phyloP scores from a whole-genome alignment of 2,329 filamentous ascomycete genomes.

The Triangularia verruculosa region DNA sequence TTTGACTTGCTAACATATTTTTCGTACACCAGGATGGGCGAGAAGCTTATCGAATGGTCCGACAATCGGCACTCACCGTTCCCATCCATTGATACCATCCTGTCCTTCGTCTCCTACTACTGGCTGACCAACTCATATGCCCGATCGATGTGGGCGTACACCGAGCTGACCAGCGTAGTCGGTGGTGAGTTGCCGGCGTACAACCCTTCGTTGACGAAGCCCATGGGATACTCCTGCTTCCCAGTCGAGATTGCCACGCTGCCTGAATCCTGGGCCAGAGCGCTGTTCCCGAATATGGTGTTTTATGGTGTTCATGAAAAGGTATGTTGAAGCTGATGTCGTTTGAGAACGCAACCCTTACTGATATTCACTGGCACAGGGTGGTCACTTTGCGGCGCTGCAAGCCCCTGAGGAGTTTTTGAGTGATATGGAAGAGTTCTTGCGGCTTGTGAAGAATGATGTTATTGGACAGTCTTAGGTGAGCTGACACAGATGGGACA shows the following conservation, averaged over 20 bases:
- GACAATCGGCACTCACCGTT: constrained; percentile 10
- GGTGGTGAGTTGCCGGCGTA: constrained; percentile 26
- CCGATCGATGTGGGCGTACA: constrained; percentile 21
- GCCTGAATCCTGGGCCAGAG: constrained; percentile 34
- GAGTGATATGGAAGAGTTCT: constrained; percentile 42
- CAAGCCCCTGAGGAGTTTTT: constrained; percentile 41
- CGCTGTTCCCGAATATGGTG: constrained; percentile 20
- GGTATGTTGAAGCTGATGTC: neutral
- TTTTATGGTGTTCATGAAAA: constrained; percentile 14
- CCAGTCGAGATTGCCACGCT: constrained; percentile 40
- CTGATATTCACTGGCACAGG: too few relatives aligned
- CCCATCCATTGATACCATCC: constrained; percentile 18
- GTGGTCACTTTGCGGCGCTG: constrained; percentile 53
- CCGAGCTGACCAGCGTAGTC: neutral
- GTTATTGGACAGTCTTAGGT: neutral
- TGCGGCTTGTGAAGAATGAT: neutral
- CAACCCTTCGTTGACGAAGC: constrained; percentile 34
- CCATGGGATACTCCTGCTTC: constrained; percentile 46
- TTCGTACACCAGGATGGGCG: constrained; percentile 14
- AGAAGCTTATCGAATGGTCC: constrained; percentile 22
- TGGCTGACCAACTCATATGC: constrained; percentile 19
- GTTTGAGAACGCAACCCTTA: too few relatives aligned
- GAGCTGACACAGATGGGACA: neutral
- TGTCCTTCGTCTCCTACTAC: constrained; percentile 17
- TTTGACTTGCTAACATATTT: neutral